Conservation (phyloP, 108 stramenopile genomes). For the Cylindrotheca fusiformis region DNA sequence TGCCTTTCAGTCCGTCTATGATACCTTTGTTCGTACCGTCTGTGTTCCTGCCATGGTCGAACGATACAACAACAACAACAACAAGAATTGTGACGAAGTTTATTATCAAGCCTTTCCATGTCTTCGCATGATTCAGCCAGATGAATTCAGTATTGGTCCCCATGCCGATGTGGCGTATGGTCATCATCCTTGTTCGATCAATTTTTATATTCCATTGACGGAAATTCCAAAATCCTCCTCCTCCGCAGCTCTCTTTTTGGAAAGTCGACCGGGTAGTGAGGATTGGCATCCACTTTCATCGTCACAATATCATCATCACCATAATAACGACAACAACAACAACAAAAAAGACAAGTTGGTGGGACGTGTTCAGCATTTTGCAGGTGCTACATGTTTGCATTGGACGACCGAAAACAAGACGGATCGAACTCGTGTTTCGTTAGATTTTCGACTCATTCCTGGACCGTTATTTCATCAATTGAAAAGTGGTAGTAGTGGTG, state of each 20-base stretch:
- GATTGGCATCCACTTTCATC: constrained; percentile 70
- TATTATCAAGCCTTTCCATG: constrained; percentile 80
- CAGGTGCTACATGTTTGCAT: constrained; percentile 55
- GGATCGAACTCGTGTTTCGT: constrained; percentile 45
- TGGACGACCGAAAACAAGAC: constrained; percentile 68
- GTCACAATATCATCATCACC: too few relatives aligned
- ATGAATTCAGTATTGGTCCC: constrained; percentile 71
- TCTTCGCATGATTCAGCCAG: constrained; percentile 54
- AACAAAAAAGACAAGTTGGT: constrained; percentile 25
- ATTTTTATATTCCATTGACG: constrained; percentile 60
- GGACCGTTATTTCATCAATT: constrained; percentile 41
- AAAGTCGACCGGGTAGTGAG: constrained; percentile 47
- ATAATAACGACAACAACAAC: too few relatives aligned
- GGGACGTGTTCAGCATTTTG: constrained; percentile 51
- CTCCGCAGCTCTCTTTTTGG: constrained; percentile 61
- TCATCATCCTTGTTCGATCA: constrained; percentile 64
- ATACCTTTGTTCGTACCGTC: constrained; percentile 46
- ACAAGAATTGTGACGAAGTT: constrained; percentile 20
- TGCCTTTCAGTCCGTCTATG: constrained; percentile 43
- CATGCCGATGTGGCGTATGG: constrained; percentile 69
- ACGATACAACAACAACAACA: neutral
- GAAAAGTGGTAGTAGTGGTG: constrained; percentile 17
- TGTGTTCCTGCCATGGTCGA: constrained; percentile 42
- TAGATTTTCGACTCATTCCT: constrained; percentile 64
- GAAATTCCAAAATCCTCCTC: constrained; percentile 38